These are phyloP conservation scores for Blastocladiella britannica DNA, from an alignment of 192 early-diverging fungal genomes.

Conservation along the genomic window DNA sequence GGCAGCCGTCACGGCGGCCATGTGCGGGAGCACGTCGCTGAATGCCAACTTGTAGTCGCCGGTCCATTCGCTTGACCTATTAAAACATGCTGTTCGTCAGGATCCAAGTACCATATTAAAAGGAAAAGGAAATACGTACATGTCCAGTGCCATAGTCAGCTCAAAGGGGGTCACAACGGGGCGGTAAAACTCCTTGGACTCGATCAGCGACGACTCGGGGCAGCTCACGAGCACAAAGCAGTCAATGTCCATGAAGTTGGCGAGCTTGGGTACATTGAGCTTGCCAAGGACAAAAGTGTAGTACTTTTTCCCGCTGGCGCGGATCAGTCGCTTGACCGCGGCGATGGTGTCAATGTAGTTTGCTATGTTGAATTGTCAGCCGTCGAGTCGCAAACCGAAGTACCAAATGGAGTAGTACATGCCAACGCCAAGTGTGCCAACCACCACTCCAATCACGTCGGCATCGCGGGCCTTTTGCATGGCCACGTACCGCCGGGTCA, in stretches of 20 bases:
- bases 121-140: constrained; percentile 6
- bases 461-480: constrained; percentile 70
- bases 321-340: constrained; percentile 54
- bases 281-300: constrained; percentile 86
- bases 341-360: constrained; percentile 69
- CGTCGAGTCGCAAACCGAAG: not conserved
- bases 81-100: constrained; percentile 2
- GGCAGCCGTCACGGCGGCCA: too few relatives aligned
- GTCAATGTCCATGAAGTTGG: constrained; percentile 91
- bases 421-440: constrained; percentile 87
- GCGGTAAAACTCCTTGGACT: constrained; percentile 69
- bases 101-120: not conserved
- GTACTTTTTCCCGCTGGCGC: constrained; percentile 48
- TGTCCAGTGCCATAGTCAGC: constrained; percentile 53
- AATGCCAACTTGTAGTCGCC: constrained; percentile 54
- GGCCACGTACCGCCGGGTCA: constrained; percentile 27
- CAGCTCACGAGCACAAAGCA: constrained; percentile 80
- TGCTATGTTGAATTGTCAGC: constrained; percentile 16
- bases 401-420: constrained; percentile 8
- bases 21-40: constrained; percentile 5
- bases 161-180: constrained; percentile 91
- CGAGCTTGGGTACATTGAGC: constrained; percentile 84
- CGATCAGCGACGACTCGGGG: constrained; percentile 83
- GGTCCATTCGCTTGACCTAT: constrained; percentile 39
- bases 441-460: constrained; percentile 78